Percentiles rank a stretch among this genome's conserved stretches.
phyloP scores from a whole-genome alignment of 495 filamentous ascomycete genomes.

The Penicillium macrosclerotiorum region DNA sequence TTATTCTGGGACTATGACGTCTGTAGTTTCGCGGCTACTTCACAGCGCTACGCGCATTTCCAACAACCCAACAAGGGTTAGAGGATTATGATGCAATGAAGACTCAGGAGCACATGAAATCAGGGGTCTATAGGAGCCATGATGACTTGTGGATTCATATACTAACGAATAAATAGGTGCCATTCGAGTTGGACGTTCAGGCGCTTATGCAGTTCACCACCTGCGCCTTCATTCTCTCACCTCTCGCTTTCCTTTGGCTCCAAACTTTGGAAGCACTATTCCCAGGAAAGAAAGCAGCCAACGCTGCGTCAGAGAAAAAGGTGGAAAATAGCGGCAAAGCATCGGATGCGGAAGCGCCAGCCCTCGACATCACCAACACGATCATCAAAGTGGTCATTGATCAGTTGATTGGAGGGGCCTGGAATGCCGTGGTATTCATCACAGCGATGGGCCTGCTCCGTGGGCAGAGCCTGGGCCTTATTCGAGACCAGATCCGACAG shows the following conservation, averaged over 20 bases:
- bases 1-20: too few relatives aligned
- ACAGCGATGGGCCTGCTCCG: conserved; percentile 47
- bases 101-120: too few relatives aligned
- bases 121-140: not conserved
- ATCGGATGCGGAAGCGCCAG: not conserved
- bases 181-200: conserved; percentile 50
- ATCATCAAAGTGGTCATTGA: conserved; percentile 72
- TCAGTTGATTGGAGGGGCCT: conserved; percentile 69
- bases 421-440: conserved; percentile 74
- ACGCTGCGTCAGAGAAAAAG: conserved; percentile 18
- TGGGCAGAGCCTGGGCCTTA: conserved; percentile 24
- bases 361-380: conserved; percentile 66
- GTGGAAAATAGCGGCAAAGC: conserved; percentile 14
- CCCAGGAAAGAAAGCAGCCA: conserved; percentile 36
- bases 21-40: too few relatives aligned
- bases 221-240: conserved; percentile 65
- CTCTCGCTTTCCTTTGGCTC: conserved; percentile 81
- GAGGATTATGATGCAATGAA: too few relatives aligned
- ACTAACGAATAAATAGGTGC: conserved; percentile 14
- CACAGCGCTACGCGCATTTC: too few relatives aligned
- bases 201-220: conserved; percentile 71
- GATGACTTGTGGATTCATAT: not conserved
- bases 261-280: conserved; percentile 49
- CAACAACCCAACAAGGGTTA: too few relatives aligned
- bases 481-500: conserved; percentile 31